Evolutionary conservation across 2,329 filamentous ascomycete species (phyloP), one percentile per base, ranked within the genome.

Genomic region (Calonectria pauciramosa): DNA sequence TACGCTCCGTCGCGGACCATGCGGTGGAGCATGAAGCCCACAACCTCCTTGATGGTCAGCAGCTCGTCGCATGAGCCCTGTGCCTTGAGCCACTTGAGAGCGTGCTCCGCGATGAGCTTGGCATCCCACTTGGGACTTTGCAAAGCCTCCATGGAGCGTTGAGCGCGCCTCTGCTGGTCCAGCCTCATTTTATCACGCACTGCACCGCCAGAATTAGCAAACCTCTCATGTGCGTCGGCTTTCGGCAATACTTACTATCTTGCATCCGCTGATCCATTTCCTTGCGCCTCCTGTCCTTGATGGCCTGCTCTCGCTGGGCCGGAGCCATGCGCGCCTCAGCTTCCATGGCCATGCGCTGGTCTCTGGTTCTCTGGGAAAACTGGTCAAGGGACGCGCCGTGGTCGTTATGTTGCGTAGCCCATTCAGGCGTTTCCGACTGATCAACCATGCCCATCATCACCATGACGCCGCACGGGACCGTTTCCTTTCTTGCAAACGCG

Each of bases 401-500:
- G 36, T 87, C 85, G 36, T 87, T 79, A 52, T 88, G 81, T 32
- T 82, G 81, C 0, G 86, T 89, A 0, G 87, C 86, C 90, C 90
- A 92, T 77, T 89, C 86, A 1, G 91, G 91, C 1, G 91, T 92
- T 14, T 86, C 84, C 0, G 85, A 84, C 75, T 89, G 87, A 65
- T 88, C 86, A 5, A 90, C 87, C 4, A 90, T 79, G 26, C 83
- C 85, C 0, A 93, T 82, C 26, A 92, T 80, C n/a, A 91, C 90
- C 34, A 93, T 85, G 34, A 92, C 85, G 38, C 91, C 91, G 78
- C 91, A 92, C 0, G 91, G 91, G 0, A 93, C 87, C 0, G 89
- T 89, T 23, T 89, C 88, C 36, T 86, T 87, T 11, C 88, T 86
- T 3, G 89, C 83, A 72, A 93, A 90, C 0, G 84, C 75, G 1